Conservation (phyloP, 495 filamentous ascomycete genomes). For the Xylaria sp. region DNA sequence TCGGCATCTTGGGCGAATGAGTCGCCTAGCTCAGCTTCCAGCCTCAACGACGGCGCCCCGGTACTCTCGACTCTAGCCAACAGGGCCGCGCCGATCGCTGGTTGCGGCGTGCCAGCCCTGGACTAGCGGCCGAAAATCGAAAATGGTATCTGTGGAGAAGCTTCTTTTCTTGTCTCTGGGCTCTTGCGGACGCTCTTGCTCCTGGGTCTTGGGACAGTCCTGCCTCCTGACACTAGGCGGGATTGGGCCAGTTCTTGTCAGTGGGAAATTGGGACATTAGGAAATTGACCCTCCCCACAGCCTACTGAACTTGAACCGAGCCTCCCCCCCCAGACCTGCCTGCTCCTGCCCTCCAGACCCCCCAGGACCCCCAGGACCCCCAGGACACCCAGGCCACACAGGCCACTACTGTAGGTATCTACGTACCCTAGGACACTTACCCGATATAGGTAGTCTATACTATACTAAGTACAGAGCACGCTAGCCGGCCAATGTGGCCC, state of each 20-base stretch:
- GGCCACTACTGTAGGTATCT: too few species aligned
- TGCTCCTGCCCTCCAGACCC: background rate
- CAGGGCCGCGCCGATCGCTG: constrained; percentile 16
- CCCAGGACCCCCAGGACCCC: background rate
- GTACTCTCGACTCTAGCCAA: constrained; percentile 21
- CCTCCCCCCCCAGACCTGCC: background rate
- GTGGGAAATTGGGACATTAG: constrained; percentile 15
- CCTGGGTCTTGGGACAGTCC: background rate
- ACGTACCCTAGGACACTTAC: too few species aligned
- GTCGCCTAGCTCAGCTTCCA: constrained; percentile 2
- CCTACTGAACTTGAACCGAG: background rate
- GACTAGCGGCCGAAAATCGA: constrained; percentile 20
- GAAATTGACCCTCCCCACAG: constrained; percentile 22
- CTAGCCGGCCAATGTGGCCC: background rate
- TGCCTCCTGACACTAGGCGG: constrained; percentile 19
- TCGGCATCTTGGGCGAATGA: constrained; percentile 16
- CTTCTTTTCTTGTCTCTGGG: constrained; percentile 20
- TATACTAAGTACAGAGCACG: too few species aligned
- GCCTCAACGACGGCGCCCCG: constrained; percentile 18
- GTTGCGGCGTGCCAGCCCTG: constrained; percentile 1
- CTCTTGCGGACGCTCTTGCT: too few species aligned
- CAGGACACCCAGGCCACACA: background rate
- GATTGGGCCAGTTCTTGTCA: background rate
- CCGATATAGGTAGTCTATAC: too few species aligned
- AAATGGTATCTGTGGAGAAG: constrained; percentile 28